phyloP scores from a whole-genome alignment of 2,329 filamentous ascomycete species.

The Alternaria ethzedia region DNA sequence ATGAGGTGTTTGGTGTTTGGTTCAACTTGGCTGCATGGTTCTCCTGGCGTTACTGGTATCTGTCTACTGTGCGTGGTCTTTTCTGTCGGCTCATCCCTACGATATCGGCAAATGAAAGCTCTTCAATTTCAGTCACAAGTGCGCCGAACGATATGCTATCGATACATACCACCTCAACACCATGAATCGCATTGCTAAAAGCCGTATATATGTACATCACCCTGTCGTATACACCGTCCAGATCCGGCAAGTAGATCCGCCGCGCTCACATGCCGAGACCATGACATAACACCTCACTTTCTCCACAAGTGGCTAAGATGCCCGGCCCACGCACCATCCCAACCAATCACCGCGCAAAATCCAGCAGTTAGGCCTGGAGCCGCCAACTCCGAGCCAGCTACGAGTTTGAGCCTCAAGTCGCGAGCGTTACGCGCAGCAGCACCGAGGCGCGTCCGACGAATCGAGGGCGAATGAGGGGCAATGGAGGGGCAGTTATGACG shows the following conservation, averaged over 20 bases:
- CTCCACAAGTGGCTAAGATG: slow-evolving; percentile 29
- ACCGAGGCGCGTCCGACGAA: slow-evolving; percentile 28
- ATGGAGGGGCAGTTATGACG: slow-evolving; percentile 34
- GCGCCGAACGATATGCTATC: background rate
- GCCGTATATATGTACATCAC: slow-evolving; percentile 7
- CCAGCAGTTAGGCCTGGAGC: background rate
- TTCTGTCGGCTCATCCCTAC: background rate
- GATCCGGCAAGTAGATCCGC: slow-evolving; percentile 28
- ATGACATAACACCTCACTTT: background rate
- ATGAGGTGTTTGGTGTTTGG: background rate
- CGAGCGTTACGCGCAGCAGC: slow-evolving; percentile 31
- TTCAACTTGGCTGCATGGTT: background rate
- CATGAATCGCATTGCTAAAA: slow-evolving; percentile 4
- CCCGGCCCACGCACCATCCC: slow-evolving; percentile 18
- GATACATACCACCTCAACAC: background rate
- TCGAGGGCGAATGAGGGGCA: slow-evolving; percentile 29
- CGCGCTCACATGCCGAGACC: slow-evolving; percentile 7
- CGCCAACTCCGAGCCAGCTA: slow-evolving; percentile 20
- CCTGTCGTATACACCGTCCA: slow-evolving; percentile 16
- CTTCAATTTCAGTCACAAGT: background rate
- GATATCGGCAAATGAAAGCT: background rate
- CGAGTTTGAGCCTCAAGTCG: slow-evolving; percentile 36
- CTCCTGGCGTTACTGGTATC: background rate
- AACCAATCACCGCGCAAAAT: background rate
- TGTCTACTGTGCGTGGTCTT: background rate